Evolutionary conservation across 306 rosid species (phyloP).

Genomic region (Malus fusca): DNA sequence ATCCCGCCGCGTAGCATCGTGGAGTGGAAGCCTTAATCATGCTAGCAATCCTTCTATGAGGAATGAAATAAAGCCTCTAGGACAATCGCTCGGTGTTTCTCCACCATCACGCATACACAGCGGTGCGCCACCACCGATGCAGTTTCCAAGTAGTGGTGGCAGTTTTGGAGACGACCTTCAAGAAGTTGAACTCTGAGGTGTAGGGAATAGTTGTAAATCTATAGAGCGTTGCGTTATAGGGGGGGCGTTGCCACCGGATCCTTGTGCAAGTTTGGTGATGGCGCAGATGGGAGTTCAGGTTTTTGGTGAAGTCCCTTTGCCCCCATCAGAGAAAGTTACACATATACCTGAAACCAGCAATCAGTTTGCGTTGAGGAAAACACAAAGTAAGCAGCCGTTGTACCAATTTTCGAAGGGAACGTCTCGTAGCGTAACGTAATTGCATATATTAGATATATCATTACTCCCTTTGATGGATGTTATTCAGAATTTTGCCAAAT

Average conservation of each 20-base stretch:
- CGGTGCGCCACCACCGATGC: conserved; percentile 24
- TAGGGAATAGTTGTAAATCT: not conserved
- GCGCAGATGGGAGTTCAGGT: not conserved
- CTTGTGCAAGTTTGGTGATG: not conserved
- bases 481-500: not conserved
- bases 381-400: not conserved
- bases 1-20: conserved; percentile 56
- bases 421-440: not conserved
- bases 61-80: conserved; percentile 31
- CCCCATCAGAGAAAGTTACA: conserved; percentile 4
- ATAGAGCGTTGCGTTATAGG: not conserved
- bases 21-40: conserved; percentile 48
- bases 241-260: not conserved
- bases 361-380: not conserved
- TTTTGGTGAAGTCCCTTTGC: conserved; percentile 9
- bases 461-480: not conserved
- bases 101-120: conserved; percentile 27
- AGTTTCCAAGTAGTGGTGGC: conserved; percentile 18
- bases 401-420: not conserved
- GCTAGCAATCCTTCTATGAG: conserved; percentile 21
- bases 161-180: conserved; percentile 60
- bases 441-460: not conserved
- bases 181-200: conserved; percentile 58
- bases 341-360: not conserved
- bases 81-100: conserved; percentile 35